Evolutionary conservation across 805 yeast species (phyloP).

Genomic region (Crinitomyces ghanaensis): DNA sequence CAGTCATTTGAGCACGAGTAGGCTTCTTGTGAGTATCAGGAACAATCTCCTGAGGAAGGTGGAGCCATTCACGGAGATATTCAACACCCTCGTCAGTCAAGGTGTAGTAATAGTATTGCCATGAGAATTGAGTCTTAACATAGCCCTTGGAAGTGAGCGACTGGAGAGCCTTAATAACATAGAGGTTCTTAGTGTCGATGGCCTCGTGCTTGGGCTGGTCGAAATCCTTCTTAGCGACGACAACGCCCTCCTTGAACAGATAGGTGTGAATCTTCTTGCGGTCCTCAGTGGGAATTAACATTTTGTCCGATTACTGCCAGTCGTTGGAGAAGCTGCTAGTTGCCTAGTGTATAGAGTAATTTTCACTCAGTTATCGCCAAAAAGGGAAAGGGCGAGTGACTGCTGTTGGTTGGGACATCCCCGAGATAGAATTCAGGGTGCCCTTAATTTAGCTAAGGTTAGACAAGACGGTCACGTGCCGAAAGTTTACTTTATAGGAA

Average conservation of each 20-base stretch:
- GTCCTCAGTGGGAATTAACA: constrained; percentile 99
- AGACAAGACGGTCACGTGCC: too few relatives aligned
- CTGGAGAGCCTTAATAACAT: constrained; percentile 97
- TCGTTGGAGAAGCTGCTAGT: too few relatives aligned
- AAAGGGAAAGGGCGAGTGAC: too few relatives aligned
- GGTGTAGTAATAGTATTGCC: constrained; percentile 99
- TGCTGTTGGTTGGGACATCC: too few relatives aligned
- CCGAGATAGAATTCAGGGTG: too few relatives aligned
- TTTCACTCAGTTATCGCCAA: too few relatives aligned
- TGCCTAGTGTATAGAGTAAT: too few relatives aligned
- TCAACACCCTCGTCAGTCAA: constrained; percentile 99
- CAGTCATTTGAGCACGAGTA: constrained; percentile 62
- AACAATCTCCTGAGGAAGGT: constrained; percentile 96
- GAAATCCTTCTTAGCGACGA: constrained; percentile 98
- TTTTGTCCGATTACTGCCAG: too few relatives aligned
- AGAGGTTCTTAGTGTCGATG: constrained; percentile 95
- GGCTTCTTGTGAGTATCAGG: constrained; percentile 97
- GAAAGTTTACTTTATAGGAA: too few relatives aligned
- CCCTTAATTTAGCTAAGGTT: too few relatives aligned
- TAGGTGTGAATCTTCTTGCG: constrained; percentile 98
- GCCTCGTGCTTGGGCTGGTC: constrained; percentile 97
- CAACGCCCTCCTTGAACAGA: constrained; percentile 99
- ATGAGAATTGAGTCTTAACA: constrained; percentile 99
- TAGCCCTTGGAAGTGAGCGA: constrained; percentile 97
- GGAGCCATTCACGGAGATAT: constrained; percentile 94